phyloP scores from a whole-genome alignment of 225 moss, liverwort and hornwort species.

The Anthoceros angustus region DNA sequence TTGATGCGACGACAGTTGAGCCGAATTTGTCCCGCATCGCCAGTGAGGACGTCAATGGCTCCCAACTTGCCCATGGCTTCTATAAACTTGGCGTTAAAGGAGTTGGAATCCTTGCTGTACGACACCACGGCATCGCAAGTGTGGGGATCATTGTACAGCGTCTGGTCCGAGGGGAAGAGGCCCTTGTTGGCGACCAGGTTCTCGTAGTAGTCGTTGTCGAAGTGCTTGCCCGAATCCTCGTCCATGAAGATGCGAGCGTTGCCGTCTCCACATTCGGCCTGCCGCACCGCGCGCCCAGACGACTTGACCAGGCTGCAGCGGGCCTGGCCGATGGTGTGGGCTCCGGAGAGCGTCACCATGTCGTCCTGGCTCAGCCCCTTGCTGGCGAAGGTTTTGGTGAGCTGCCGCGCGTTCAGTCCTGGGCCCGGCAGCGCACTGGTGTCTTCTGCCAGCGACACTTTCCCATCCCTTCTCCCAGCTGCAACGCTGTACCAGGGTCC shows the following conservation, averaged over 20 bases:
- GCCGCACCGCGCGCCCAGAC: too few relatives aligned
- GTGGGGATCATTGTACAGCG: too few relatives aligned
- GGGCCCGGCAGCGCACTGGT: slow-evolving; percentile 31
- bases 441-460: slow-evolving; percentile 21
- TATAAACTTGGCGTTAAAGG: slow-evolving; percentile 10
- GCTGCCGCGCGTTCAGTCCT: slow-evolving; percentile 16
- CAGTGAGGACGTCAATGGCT: slow-evolving; percentile 8
- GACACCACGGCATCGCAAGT: too few relatives aligned
- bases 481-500: slow-evolving; percentile 17
- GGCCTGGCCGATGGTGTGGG: too few relatives aligned
- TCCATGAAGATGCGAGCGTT: too few relatives aligned
- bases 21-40: slow-evolving; percentile 7
- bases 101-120: neutral
- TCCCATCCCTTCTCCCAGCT: slow-evolving; percentile 61
- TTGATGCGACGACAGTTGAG: slow-evolving; percentile 11
- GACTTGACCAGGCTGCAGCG: too few relatives aligned
- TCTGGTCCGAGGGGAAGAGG: too few relatives aligned
- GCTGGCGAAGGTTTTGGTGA: slow-evolving; percentile 21
- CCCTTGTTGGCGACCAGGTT: too few relatives aligned
- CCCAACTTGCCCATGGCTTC: slow-evolving; percentile 7
- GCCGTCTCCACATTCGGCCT: too few relatives aligned
- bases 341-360: slow-evolving; percentile 26
- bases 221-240: too few relatives aligned
- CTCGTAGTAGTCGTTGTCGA: too few relatives aligned
- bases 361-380: slow-evolving; percentile 47